Percentiles rank a stretch among this genome's conserved stretches.
phyloP scores from a whole-genome alignment of 2,329 filamentous ascomycete genomes.

The Lachnellula subtilissima region DNA sequence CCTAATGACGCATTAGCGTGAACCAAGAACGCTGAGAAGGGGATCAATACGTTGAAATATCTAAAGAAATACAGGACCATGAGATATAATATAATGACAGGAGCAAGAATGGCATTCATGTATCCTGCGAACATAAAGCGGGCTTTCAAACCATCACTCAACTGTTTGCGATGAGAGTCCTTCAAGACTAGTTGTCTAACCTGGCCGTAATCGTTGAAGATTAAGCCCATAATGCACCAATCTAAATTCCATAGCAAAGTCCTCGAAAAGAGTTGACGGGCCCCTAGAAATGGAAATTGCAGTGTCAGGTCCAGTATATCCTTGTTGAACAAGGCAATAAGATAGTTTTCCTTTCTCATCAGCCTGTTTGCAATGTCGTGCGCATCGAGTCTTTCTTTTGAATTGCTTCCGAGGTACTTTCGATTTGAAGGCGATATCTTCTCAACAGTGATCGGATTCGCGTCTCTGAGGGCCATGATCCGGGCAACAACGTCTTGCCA shows the following conservation, averaged over 20 bases:
- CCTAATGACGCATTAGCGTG: constrained; percentile 43
- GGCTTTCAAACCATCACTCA: constrained; percentile 72
- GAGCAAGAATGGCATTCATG: constrained; percentile 81
- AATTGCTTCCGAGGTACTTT: constrained; percentile 67
- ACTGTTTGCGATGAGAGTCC: constrained; percentile 69
- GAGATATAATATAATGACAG: constrained; percentile 82
- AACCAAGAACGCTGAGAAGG: background rate
- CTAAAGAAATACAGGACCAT: constrained; percentile 88
- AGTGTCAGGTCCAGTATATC: constrained; percentile 85
- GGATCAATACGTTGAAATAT: constrained; percentile 73
- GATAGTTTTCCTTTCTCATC: constrained; percentile 95
- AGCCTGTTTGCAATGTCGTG: constrained; percentile 95
- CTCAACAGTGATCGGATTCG: constrained; percentile 62
- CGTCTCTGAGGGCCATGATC: constrained; percentile 64
- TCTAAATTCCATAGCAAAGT: constrained; percentile 91
- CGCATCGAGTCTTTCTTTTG: constrained; percentile 89
- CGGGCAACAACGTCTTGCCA: constrained; percentile 69
- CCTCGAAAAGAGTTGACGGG: constrained; percentile 78
- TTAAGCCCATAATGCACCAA: constrained; percentile 85
- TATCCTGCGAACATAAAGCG: constrained; percentile 79
- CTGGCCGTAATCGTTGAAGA: constrained; percentile 86
- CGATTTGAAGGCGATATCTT: constrained; percentile 54
- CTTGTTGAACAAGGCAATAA: constrained; percentile 97
- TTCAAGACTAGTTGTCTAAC: constrained; percentile 82
- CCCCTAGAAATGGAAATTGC: constrained; percentile 75